Evolutionary conservation across 305 asterid species (phyloP).

Genomic region (Andrographis paniculata): DNA sequence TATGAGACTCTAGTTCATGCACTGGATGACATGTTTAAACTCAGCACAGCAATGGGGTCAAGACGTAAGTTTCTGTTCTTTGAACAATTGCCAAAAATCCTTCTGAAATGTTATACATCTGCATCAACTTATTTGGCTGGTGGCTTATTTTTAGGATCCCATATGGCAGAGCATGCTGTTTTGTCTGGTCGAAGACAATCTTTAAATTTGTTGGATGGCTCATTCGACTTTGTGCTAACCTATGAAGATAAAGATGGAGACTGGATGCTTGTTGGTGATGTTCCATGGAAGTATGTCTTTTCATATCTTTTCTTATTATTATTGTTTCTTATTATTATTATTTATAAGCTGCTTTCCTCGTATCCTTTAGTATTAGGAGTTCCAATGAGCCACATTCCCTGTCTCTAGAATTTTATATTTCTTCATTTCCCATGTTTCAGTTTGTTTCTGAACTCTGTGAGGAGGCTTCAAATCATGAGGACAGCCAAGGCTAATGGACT

Average conservation of each 20-base stretch:
- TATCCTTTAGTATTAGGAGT: neutral
- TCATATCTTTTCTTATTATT: neutral
- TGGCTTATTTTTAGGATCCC: constrained; percentile 26
- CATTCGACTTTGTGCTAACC: constrained; percentile 68
- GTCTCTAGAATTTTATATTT: constrained; percentile 9
- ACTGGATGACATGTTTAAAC: constrained; percentile 64
- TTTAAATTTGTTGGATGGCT: constrained; percentile 47
- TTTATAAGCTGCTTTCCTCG: neutral
- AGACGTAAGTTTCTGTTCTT: constrained; percentile 35
- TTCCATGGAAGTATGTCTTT: constrained; percentile 77
- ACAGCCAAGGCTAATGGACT: constrained; percentile 66
- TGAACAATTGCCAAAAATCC: neutral
- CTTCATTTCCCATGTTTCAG: constrained; percentile 30
- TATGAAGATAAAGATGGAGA: constrained; percentile 90
- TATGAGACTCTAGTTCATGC: constrained; percentile 52
- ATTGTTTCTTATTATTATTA: no score
- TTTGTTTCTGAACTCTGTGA: constrained; percentile 68
- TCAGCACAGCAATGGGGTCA: constrained; percentile 24
- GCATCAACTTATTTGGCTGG: constrained; percentile 1
- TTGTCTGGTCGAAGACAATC: constrained; percentile 30
- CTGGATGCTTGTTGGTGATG: constrained; percentile 92
- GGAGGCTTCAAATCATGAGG: constrained; percentile 71
- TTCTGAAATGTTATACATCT: neutral
- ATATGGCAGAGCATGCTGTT: constrained; percentile 33
- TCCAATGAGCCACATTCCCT: neutral